Base-by-base conservation (phyloP, 2,329 filamentous ascomycete genomes). In the Truncatella angustata region DNA sequence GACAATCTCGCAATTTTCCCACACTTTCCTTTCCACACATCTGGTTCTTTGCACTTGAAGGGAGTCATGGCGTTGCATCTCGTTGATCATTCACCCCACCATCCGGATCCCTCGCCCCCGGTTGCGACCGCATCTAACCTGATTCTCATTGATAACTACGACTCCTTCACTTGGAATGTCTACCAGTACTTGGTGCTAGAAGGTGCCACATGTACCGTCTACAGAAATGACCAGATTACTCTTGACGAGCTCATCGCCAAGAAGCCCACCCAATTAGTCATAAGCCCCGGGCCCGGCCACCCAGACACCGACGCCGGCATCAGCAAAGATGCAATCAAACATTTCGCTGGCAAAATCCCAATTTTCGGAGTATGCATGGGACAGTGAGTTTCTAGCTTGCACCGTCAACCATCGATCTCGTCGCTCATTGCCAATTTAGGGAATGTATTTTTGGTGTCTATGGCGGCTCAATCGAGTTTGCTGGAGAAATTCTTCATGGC, bases 361-460 rank as follows among this genome's bases (percentile, higher is more conserved):
- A 85, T 99, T 12, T 83, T 99, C 49, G 94, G 94, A n/a, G 94
- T 99, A 26, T 99, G 94, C 67, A 97, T 99, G 93, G 94, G 94
- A 61, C 87, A 97, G 85, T 89, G 71, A 78, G 85, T 81, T 30
- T 43, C 16, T 28, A 16, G 14, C 10, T 6, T n/a, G n/a, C 40
- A 47, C 4, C 36, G 30, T 10, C 43, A 44, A 28, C 16, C 20
- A 16, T 35, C 37, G 20, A 26, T 7, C 12, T 35, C 10, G 52
- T 16, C 43, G 21, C n/a, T 47, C 58, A 62, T 54, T 62, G 55
- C 20, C 18, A n/a, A 20, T 30, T 20, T 60, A 89, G 86, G 60
- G 94, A 99, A 77, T 99, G 94, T 72, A 97, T 99, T 59, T 93
- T 95, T 67, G 89, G 94, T 50, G 86, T 91, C 28, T 97, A 95